These are phyloP conservation scores for Calonectria leucothoes DNA, from an alignment of 2,329 filamentous ascomycete genomes.

Conservation along the genomic window DNA sequence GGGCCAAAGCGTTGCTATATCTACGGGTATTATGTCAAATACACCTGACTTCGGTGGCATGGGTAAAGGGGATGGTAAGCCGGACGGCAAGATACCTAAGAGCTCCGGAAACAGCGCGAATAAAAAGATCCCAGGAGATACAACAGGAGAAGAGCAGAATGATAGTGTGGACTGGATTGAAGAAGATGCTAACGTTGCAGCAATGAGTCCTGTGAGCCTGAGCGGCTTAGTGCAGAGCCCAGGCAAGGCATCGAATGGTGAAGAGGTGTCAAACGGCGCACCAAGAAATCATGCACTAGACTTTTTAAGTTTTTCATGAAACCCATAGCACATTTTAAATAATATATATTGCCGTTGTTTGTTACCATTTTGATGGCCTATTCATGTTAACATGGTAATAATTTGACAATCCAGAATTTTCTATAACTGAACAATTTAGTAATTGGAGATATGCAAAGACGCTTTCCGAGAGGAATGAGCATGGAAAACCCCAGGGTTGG, in stretches of 20 bases:
- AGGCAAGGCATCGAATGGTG: slow-evolving; percentile 38
- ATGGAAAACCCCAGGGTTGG: neutral
- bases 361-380: neutral
- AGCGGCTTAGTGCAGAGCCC: slow-evolving; percentile 46
- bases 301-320: slow-evolving; percentile 50
- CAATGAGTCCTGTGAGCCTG: slow-evolving; percentile 46
- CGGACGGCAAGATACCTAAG: neutral
- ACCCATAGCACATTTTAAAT: neutral
- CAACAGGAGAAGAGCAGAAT: slow-evolving; percentile 5
- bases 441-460: neutral
- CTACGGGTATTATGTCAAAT: slow-evolving; percentile 39
- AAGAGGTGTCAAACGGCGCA: slow-evolving; percentile 25
- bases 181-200: neutral
- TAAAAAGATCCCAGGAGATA: neutral
- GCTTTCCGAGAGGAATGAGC: neutral
- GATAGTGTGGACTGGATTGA: slow-evolving; percentile 25
- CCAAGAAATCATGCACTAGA: slow-evolving; percentile 52
- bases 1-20: slow-evolving; percentile 39
- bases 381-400: neutral
- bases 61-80: slow-evolving; percentile 20
- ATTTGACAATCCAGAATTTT: neutral
- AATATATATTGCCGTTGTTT: neutral
- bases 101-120: neutral
- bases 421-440: neutral
- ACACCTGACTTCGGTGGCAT: slow-evolving; percentile 21